Base-by-base conservation (phyloP, 352 stramenopile species). In the Pythium chondricola region DNA sequence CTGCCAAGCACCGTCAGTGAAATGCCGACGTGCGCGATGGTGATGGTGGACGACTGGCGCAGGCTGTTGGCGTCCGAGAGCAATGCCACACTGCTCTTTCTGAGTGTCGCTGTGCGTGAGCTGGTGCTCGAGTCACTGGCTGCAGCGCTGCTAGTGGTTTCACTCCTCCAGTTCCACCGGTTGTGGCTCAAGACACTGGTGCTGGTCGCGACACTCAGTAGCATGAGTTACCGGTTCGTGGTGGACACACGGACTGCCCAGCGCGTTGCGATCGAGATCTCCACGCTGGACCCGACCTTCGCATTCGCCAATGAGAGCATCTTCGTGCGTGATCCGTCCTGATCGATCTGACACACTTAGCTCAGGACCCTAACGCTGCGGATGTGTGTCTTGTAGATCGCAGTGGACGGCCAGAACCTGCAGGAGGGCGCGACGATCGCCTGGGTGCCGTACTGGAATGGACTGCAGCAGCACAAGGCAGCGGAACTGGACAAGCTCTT, bases 261-360 rank as follows among this genome's bases (percentile, higher is more conserved):
- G 30, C 74, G 59, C 56, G 61, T 63, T 14, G 63, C 74, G 25
- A 66, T 91, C 32, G 58, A 81, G 55, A 85, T 93, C 31, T 62
- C 67, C 25, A 71, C 80, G 8, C 60, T 93, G 14, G 81, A 93
- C 51, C 81, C 81, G 36, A 67, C 52, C 5, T 88, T 90, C 44
- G 81, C 81, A 30, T 90, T 88, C 24, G 77, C 68, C 17, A 93
- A 93, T 60, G 81, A 93, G 48, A 77, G 54, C 41, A 89, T 90
- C 40, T 88, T 90, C 41, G 81, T 93, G 67, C 52, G 81, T 61
- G 3, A 2, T 43, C 7, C n/a, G 4, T 6, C 6, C 25, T 7
- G 25, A 11, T 17, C 6, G 4, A 32, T 13, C 8, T 21, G n/a
- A n/a, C n/a, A n/a, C n/a, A n/a, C n/a, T n/a, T n/a, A n/a, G n/a